Percentiles rank a stretch among this genome's conserved stretches.
Evolutionary conservation across 2,329 filamentous ascomycete genomes (phyloP).

Genomic region (Curvularia lunata): DNA sequence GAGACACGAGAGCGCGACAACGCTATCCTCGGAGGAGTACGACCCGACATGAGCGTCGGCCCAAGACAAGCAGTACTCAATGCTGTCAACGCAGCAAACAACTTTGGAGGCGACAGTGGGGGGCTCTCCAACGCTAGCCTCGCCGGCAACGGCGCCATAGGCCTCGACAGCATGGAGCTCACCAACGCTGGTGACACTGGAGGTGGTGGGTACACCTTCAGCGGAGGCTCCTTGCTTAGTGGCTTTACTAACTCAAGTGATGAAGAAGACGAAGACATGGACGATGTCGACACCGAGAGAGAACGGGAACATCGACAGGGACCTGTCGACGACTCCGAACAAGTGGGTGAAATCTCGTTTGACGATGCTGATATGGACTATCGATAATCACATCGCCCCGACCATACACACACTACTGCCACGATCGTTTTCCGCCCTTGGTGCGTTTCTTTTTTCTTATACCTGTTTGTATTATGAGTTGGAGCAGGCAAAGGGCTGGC

Average conservation of each 20-base stretch:
- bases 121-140: slow-evolving; percentile 78
- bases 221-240: slow-evolving; percentile 76
- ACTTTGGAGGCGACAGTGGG: slow-evolving; percentile 56
- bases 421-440: slow-evolving; percentile 45
- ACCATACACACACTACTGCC: slow-evolving; percentile 37
- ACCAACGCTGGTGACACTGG: slow-evolving; percentile 69
- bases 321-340: slow-evolving; percentile 63
- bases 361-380: slow-evolving; percentile 67
- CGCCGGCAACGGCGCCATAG: slow-evolving; percentile 65
- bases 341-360: slow-evolving; percentile 71
- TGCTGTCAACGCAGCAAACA: slow-evolving; percentile 62
- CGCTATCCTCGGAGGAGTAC: slow-evolving; percentile 93
- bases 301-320: slow-evolving; percentile 51
- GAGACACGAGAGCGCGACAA: slow-evolving; percentile 97
- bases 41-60: slow-evolving; percentile 86
- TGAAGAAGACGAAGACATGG: slow-evolving; percentile 94
- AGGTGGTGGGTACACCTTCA: slow-evolving; percentile 75
- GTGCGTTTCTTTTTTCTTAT: slow-evolving; percentile 46
- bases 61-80: slow-evolving; percentile 73
- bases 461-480: slow-evolving; percentile 19
- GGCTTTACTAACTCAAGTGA: slow-evolving; percentile 95
- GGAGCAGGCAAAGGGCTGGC: slow-evolving; percentile 7
- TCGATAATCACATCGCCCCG: slow-evolving; percentile 52
- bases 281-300: slow-evolving; percentile 78
- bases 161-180: slow-evolving; percentile 69